Percentiles rank a stretch among this genome's conserved stretches.
Evolutionary conservation across 352 stramenopile species (phyloP).

Genomic region (Phytophthora citrophthora): DNA sequence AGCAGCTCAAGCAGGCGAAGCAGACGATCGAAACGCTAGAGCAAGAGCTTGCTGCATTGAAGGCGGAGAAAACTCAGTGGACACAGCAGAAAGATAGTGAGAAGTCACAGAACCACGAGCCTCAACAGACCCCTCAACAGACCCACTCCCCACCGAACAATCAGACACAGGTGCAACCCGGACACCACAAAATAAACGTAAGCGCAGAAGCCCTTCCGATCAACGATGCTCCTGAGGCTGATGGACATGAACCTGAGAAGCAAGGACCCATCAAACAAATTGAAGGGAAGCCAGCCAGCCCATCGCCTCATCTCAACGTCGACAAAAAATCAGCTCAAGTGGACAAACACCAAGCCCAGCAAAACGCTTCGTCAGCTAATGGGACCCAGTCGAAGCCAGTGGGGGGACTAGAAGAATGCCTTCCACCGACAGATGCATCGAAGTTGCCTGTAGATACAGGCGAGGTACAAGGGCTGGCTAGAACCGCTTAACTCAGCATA

Average conservation of each 20-base stretch:
- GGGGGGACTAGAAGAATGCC: not conserved
- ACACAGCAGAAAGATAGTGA: slow-evolving; percentile 7
- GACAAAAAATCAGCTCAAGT: too few species aligned
- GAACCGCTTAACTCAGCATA: not conserved
- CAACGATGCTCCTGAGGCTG: slow-evolving; percentile 7
- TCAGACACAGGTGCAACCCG: slow-evolving; percentile 18
- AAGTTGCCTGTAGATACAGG: slow-evolving; percentile 1
- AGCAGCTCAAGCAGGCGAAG: slow-evolving; percentile 33
- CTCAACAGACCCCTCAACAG: slow-evolving; percentile 10
- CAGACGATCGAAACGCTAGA: slow-evolving; percentile 34
- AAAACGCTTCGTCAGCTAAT: not conserved
- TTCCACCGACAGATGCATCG: slow-evolving; percentile 1
- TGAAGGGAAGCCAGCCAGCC: not conserved
- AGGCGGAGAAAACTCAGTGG: slow-evolving; percentile 15
- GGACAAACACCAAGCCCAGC: not conserved
- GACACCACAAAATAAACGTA: not conserved
- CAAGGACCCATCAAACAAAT: slow-evolving; percentile 3
- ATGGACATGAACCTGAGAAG: not conserved
- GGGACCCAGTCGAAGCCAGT: not conserved
- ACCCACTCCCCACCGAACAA: slow-evolving; percentile 18
- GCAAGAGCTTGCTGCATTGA: slow-evolving; percentile 14
- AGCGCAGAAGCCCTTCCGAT: slow-evolving; percentile 1
- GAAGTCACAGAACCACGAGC: slow-evolving; percentile 4
- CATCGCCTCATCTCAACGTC: not conserved
- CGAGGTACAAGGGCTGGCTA: not conserved